phyloP scores from a whole-genome alignment of 495 filamentous ascomycete species.

The Neurospora sublineolata region DNA sequence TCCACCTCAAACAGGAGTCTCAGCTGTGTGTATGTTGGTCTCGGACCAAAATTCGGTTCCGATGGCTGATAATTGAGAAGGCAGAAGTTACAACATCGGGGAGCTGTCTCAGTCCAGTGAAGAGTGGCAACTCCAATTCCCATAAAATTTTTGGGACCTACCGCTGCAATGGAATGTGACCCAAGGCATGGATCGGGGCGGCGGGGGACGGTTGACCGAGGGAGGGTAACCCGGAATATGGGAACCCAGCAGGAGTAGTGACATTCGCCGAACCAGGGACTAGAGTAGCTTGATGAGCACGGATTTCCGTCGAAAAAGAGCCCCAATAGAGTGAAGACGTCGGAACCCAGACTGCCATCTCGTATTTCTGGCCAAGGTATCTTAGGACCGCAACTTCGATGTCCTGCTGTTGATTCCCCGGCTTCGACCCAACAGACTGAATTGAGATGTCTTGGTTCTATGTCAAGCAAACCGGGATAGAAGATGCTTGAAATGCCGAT shows the following conservation, averaged over 20 bases:
- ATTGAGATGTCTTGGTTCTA: neutral
- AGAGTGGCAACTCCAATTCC: conserved; percentile 4
- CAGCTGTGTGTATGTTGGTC: neutral
- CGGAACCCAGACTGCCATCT: neutral
- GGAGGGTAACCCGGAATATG: conserved; percentile 14
- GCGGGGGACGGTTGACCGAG: conserved; percentile 1
- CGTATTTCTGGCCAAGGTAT: neutral
- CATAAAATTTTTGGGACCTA: conserved; percentile 3
- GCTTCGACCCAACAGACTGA: neutral
- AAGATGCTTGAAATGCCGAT: neutral
- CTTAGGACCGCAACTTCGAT: neutral
- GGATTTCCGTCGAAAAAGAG: neutral
- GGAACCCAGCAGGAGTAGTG: conserved; percentile 1
- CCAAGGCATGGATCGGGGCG: conserved; percentile 6
- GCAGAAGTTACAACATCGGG: no score
- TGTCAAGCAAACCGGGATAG: neutral
- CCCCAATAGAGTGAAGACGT: neutral
- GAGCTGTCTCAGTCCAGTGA: neutral
- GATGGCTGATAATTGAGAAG: neutral
- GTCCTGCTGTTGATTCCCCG: neutral
- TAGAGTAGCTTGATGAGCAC: neutral
- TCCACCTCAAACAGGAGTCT: neutral
- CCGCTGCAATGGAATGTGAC: conserved; percentile 19
- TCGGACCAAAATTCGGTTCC: neutral
- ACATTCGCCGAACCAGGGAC: neutral